Base-by-base conservation (phyloP, 2,329 filamentous ascomycete genomes). In the Corinectria fuckeliana region DNA sequence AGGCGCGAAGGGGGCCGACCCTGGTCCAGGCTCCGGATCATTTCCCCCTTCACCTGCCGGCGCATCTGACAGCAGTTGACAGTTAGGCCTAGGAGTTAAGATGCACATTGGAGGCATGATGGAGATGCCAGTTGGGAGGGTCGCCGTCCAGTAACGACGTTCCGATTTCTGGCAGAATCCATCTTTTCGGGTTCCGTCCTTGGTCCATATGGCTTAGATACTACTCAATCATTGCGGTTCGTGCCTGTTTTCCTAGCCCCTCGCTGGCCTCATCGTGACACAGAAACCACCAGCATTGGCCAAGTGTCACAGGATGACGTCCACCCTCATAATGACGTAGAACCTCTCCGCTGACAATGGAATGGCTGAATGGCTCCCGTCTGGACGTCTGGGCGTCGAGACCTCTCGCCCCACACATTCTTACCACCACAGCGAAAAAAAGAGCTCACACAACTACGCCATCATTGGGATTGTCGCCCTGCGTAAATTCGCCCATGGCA, bases 261-360 rank as follows among this genome's bases (percentile, higher is more conserved):
- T 47, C 52, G 44, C 34, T 21, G 36, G 26, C n/a, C 26, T 52
- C 58, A 20, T 50, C 48, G 62, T 62, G 52, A 58, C 61, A 65
- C 39, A 21, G n/a, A n/a, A 34, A 62, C 50, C 47, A 49, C 41
- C 54, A 54, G 59, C 38, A 60, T 47, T 48, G 50, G 45, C 56
- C 38, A 54, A 48, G 20, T 56, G 55, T 60, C 39, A 23, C 54
- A 62, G 56, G 58, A 65, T 70, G 68, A 70, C 66, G 68, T 70
- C 49, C 45, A 26, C 39, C 18, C 65, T 63, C 56, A 61, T 41
- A 54, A 68, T 70, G 68, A 67, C 66, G 63, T 64, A 60, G 48
- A 47, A 42, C 39, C 39, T 61, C 54, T 61, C 55, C 48, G 53
- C 62, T 69, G 64, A 61, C 49, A 47, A 61, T 41, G 47, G 21